Evolutionary conservation across 176 grass and related monocot species (phyloP).

Genomic region (Ananas comosus): DNA sequence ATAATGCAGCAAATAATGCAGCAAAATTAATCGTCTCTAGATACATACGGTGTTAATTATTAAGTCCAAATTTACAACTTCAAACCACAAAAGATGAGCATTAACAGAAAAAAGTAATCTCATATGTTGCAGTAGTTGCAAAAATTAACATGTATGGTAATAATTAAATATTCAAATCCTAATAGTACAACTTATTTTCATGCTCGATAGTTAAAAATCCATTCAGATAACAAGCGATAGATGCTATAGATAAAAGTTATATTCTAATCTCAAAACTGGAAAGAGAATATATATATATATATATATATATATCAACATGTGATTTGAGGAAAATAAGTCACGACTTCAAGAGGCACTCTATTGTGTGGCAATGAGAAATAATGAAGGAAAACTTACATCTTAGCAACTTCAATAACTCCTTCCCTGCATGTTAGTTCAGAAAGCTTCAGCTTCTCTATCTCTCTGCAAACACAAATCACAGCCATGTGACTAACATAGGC

Average conservation of each 20-base stretch:
- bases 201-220: not conserved
- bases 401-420: slow-evolving; percentile 83
- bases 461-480: slow-evolving; percentile 29
- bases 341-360: not conserved
- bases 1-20: too few species aligned
- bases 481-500: not conserved
- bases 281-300: too few species aligned
- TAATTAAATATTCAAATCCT: too few species aligned
- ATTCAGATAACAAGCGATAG: not conserved
- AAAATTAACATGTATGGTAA: too few species aligned
- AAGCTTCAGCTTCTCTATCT: slow-evolving; percentile 93
- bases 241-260: not conserved
- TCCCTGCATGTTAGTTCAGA: slow-evolving; percentile 79
- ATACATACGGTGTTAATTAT: too few species aligned
- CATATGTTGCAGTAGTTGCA: too few species aligned
- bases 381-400: slow-evolving; percentile 39
- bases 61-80: too few species aligned
- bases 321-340: not conserved
- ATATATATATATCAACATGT: not conserved
- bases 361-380: not conserved
- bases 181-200: not conserved
- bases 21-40: too few species aligned
- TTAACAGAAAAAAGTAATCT: too few species aligned
- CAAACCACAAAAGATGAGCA: too few species aligned
- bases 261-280: not conserved